Conservation (phyloP, 345 rosid genomes). For the Cardamine chenopodiifolia region DNA sequence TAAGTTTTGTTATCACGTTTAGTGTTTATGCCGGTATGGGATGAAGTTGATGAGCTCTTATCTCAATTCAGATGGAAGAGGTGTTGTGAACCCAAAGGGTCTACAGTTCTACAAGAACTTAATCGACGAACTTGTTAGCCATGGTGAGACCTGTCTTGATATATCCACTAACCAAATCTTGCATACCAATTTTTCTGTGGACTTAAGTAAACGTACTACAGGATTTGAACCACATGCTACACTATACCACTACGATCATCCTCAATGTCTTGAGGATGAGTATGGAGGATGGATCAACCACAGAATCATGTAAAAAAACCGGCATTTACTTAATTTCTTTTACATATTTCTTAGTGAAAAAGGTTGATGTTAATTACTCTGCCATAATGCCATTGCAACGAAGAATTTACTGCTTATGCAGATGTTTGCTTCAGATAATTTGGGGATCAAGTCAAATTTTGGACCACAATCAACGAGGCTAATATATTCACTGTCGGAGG, state of each 20-base stretch:
- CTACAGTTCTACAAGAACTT: constrained; percentile 54
- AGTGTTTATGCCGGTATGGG: not conserved
- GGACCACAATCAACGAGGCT: constrained; percentile 71
- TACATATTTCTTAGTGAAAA: not conserved
- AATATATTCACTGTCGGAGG: constrained; percentile 42
- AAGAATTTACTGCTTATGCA: constrained; percentile 67
- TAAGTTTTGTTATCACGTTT: constrained; percentile 29
- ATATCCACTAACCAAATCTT: not conserved
- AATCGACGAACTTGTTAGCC: constrained; percentile 35
- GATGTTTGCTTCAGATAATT: constrained; percentile 71
- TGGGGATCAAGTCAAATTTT: constrained; percentile 58
- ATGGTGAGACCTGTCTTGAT: constrained; percentile 38
- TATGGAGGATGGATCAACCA: constrained; percentile 65
- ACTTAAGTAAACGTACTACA: constrained; percentile 13
- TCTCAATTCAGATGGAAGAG: constrained; percentile 53
- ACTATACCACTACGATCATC: constrained; percentile 54
- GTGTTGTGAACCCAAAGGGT: constrained; percentile 58
- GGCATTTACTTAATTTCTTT: not conserved
- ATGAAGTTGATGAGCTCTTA: not conserved
- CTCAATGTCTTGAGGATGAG: constrained; percentile 68
- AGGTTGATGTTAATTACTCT: not conserved
- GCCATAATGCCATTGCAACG: constrained; percentile 44
- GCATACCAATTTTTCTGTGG: not conserved
- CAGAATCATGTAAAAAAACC: constrained; percentile 48
- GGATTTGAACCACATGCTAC: constrained; percentile 65